phyloP scores from a whole-genome alignment of 2,329 filamentous ascomycete genomes.

The Chaetomium sp. region DNA sequence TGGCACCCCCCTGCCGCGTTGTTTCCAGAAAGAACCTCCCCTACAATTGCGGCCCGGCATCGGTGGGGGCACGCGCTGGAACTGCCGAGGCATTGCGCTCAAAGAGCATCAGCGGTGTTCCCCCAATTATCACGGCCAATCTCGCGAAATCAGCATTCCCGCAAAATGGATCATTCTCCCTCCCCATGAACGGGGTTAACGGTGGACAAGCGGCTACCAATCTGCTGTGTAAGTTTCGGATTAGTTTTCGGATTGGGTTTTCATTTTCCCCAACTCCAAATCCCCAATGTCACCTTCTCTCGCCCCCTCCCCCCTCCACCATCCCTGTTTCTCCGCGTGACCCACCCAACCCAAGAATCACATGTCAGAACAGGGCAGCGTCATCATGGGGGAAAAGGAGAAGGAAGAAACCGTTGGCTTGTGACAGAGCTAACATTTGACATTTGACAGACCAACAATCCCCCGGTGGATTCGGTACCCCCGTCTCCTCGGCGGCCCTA shows the following conservation, averaged over 20 bases:
- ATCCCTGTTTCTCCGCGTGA: slow-evolving; percentile 14
- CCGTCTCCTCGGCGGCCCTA: slow-evolving; percentile 31
- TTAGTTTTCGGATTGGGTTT: not conserved
- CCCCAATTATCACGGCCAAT: slow-evolving; percentile 43
- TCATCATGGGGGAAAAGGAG: not conserved
- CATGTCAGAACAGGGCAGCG: slow-evolving; percentile 28
- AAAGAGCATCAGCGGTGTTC: slow-evolving; percentile 43
- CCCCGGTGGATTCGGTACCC: slow-evolving; percentile 8
- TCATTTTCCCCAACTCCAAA: not conserved
- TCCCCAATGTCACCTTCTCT: not conserved
- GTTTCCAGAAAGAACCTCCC: slow-evolving; percentile 49
- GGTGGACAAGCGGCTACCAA: slow-evolving; percentile 15
- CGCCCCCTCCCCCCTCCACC: not conserved
- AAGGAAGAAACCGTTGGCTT: slow-evolving; percentile 12
- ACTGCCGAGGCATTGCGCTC: slow-evolving; percentile 51
- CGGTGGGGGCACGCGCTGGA: slow-evolving; percentile 26
- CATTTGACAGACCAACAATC: slow-evolving; percentile 21
- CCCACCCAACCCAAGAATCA: slow-evolving; percentile 24
- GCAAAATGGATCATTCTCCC: slow-evolving; percentile 15
- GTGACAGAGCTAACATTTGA: slow-evolving; percentile 20
- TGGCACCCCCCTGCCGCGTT: slow-evolving; percentile 33
- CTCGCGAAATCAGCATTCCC: slow-evolving; percentile 41
- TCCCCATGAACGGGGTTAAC: slow-evolving; percentile 20
- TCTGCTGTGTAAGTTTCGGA: slow-evolving; percentile 19
- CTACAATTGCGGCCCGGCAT: slow-evolving; percentile 32